Percentiles rank a stretch among this genome's conserved stretches.
phyloP scores from a whole-genome alignment of 208 protist species.

The Leishmania major region DNA sequence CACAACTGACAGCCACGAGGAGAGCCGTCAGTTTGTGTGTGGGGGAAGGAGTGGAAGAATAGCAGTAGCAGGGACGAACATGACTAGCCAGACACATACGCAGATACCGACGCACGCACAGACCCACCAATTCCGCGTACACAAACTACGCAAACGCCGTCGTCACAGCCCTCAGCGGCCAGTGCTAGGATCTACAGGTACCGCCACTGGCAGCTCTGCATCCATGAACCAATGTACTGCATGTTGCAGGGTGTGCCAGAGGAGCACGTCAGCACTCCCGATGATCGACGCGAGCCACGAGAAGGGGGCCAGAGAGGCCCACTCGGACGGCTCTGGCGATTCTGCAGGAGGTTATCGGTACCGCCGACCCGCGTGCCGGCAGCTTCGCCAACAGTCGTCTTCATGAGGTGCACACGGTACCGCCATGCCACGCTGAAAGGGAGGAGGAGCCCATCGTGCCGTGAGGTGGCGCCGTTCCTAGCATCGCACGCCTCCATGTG shows the following conservation, averaged over 20 bases:
- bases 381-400: not conserved
- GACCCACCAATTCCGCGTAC: not conserved
- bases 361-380: not conserved
- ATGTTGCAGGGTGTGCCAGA: not conserved
- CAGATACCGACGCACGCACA: not conserved
- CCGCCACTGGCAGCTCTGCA: conserved; percentile 15
- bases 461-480: not conserved
- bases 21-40: not conserved
- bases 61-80: not conserved
- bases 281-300: conserved; percentile 1
- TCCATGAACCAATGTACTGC: conserved; percentile 22
- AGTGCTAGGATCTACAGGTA: not conserved
- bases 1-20: not conserved
- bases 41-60: not conserved
- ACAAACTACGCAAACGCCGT: not conserved
- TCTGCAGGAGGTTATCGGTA: not conserved
- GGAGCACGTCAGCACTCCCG: not conserved
- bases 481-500: not conserved
- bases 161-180: not conserved
- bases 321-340: not conserved
- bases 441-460: not conserved
- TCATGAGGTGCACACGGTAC: conserved; percentile 17
- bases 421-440: conserved; percentile 8
- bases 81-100: not conserved
- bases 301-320: not conserved